Percentiles rank a stretch among this genome's conserved stretches.
These are phyloP conservation scores for Vigna hirtella DNA, from an alignment of 306 rosid species.

Conservation along the genomic window DNA sequence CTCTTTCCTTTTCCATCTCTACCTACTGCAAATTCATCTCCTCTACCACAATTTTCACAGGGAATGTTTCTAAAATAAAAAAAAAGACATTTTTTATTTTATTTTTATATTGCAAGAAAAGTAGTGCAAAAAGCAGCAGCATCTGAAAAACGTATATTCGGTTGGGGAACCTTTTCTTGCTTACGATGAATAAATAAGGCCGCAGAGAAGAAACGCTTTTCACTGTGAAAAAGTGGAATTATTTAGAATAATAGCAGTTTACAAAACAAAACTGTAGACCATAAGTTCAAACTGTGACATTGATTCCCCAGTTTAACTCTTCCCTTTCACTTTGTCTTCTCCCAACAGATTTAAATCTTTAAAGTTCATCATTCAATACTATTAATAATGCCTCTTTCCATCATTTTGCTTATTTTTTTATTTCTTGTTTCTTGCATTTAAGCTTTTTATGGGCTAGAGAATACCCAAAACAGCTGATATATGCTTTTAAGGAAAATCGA, in stretches of 20 bases:
- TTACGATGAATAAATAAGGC: constrained; percentile 59
- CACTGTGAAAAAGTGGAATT: constrained; percentile 39
- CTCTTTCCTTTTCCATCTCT: constrained; percentile 13
- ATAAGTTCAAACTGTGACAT: constrained; percentile 21
- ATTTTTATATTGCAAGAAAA: constrained; percentile 57
- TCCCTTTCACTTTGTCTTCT: constrained; percentile 52
- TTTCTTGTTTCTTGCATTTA: constrained; percentile 44
- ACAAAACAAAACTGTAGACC: neutral
- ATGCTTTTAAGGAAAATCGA: constrained; percentile 74
- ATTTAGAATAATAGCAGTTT: constrained; percentile 19
- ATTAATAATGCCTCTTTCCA: constrained; percentile 33
- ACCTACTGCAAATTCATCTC: neutral
- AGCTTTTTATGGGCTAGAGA: constrained; percentile 55
- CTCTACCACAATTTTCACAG: too few relatives aligned
- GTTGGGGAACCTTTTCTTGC: constrained; percentile 52
- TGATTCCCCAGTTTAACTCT: constrained; percentile 29
- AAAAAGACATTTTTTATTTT: too few relatives aligned
- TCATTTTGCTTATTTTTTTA: constrained; percentile 38
- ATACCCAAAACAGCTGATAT: constrained; percentile 39
- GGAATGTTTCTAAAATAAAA: too few relatives aligned
- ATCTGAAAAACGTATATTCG: constrained; percentile 69
- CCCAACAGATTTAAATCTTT: constrained; percentile 53
- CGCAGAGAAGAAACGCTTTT: constrained; percentile 44
- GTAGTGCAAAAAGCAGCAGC: constrained; percentile 63
- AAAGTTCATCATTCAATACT: constrained; percentile 50